These are phyloP conservation scores for Saxispiralis lemnorum DNA, from an alignment of 495 filamentous ascomycete species.

Conservation along the genomic window DNA sequence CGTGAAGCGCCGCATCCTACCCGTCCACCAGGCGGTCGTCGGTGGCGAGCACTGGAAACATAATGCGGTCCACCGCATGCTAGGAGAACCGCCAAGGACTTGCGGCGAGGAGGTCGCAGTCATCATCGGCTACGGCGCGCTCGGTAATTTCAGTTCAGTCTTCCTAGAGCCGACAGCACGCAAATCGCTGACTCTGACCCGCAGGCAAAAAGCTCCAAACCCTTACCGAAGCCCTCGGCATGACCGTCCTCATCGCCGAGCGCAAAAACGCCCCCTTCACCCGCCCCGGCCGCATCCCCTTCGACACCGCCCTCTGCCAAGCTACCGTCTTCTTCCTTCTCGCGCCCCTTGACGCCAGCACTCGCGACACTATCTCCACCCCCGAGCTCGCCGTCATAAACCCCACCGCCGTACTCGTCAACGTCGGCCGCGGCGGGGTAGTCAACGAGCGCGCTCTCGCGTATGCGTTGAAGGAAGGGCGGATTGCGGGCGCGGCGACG, in stretches of 20 bases:
- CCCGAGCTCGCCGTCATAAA: conserved; percentile 35
- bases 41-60: conserved; percentile 17
- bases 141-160: conserved; percentile 28
- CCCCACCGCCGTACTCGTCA: conserved; percentile 29
- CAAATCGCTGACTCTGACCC: neutral
- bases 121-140: conserved; percentile 35
- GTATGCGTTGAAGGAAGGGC: conserved; percentile 28
- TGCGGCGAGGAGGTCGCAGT: conserved; percentile 31
- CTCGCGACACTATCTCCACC: conserved; percentile 27
- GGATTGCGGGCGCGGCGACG: conserved; percentile 34
- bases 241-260: conserved; percentile 35
- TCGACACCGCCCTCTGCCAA: conserved; percentile 28
- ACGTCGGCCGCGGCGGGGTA: conserved; percentile 40
- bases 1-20: conserved; percentile 29
- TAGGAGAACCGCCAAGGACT: conserved; percentile 26
- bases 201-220: conserved; percentile 16
- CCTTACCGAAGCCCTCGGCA: conserved; percentile 26
- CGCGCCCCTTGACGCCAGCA: conserved; percentile 23
- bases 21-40: conserved; percentile 25
- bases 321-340: conserved; percentile 34
- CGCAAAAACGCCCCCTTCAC: conserved; percentile 25
- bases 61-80: conserved; percentile 6
- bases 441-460: conserved; percentile 36
- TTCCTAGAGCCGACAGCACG: conserved; percentile 3
- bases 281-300: conserved; percentile 28